Percentiles rank a stretch among this genome's conserved stretches.
Evolutionary conservation across 2,329 filamentous ascomycete genomes (phyloP).

Genomic region (Plectosphaerella plurivora): DNA sequence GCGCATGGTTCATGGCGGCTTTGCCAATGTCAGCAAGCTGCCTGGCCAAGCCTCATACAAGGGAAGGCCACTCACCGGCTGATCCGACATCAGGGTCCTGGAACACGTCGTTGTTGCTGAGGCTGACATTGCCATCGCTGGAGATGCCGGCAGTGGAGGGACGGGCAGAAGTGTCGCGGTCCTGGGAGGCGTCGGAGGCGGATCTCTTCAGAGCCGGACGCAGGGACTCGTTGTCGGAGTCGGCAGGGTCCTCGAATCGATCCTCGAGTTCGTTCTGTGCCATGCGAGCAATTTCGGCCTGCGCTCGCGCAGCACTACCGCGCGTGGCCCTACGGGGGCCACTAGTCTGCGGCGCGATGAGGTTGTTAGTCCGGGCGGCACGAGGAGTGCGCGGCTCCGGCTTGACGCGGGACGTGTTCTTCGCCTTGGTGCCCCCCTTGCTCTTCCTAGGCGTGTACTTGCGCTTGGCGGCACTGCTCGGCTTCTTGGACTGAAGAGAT

Average conservation of each 20-base stretch:
- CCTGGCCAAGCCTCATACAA: background rate
- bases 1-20: background rate
- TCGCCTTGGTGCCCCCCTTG: background rate
- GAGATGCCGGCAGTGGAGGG: background rate
- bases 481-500: background rate
- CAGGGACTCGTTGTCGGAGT: background rate
- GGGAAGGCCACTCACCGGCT: background rate
- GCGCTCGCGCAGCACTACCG: slow-evolving; percentile 3
- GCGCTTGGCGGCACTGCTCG: background rate
- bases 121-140: background rate
- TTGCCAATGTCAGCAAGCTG: background rate
- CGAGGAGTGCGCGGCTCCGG: background rate
- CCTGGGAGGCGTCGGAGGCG: background rate
- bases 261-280: background rate
- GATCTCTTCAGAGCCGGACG: background rate
- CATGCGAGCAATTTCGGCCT: background rate
- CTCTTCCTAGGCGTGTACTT: background rate
- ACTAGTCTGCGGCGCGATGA: background rate
- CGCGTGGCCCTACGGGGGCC: background rate
- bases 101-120: slow-evolving; percentile 3
- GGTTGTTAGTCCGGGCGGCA: background rate
- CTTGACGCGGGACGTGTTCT: background rate
- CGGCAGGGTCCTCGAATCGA: background rate
- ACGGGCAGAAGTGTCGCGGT: background rate
- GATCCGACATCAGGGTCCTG: background rate